Evolutionary conservation across 441 rosid genomes (phyloP), one percentile per base, ranked within the genome.

Genomic region (Sinapis alba): DNA sequence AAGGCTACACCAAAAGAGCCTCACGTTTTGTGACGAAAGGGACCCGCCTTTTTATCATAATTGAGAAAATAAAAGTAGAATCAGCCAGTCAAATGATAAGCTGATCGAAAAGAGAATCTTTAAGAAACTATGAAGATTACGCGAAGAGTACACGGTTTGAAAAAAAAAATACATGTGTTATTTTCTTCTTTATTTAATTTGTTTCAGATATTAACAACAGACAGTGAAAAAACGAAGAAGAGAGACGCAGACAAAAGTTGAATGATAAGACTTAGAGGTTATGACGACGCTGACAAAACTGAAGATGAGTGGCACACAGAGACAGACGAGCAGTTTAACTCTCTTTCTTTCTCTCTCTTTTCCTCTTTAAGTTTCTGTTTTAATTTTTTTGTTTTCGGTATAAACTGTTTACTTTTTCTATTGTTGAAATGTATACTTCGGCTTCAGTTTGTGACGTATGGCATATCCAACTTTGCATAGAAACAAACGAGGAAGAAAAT

Each of bases 281-380:
- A 13, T 58, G 72, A 58, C 51, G 63, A 50, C 21, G 80, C 72
- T 77, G 72, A 71, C 77, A 71, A 77, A 65, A 71, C 69, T 77
- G 69, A 77, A 71, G 64, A 65, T 12, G 62, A 71, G 72, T 54
- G 80, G 80, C 60, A 69, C 9, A 77, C 62, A 64, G 71, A 65
- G 15, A 71, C 28, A 26, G 16, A 54, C 18, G 9, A 64, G 72
- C 63, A 77, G 68, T 59, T 65, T 58, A 77, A 71, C 62, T 58
- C 72, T 76, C 53, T 69, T 28, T 62, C 15, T 38, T n/a, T 30
- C 5, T 65, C 0, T 62, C 8, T 65, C 8, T 73, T 15, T 62
- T 24, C 53, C 9, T 21, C 6, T 53, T 11, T 19, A 4, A 32
- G 0, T 47, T 16, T 2, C 6, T 8, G 1, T 23, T 8, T 2